Base-by-base conservation (phyloP, 2,329 filamentous ascomycete species). In the Apiospora marii region DNA sequence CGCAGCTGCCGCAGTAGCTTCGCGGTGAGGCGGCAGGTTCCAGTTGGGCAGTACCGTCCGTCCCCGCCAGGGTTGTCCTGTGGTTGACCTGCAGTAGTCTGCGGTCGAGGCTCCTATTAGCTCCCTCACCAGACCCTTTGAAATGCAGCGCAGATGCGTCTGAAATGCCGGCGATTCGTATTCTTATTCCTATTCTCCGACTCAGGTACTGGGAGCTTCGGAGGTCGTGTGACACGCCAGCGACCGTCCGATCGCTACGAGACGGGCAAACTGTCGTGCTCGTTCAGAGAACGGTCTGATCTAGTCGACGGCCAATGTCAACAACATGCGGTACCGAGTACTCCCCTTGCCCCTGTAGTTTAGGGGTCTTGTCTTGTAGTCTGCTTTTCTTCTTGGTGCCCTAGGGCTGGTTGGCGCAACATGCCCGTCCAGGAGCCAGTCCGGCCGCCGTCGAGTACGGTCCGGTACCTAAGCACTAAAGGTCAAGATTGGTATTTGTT, bases 141-240 rank as follows among this genome's bases (percentile, higher is more conserved):
- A 64, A 37, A n/a, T 37, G 53, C 53, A 37, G 19, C 12, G 58
- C 34, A n/a, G 19, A 37, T 41, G 58, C 58, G n/a, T 41, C 58
- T 64, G n/a, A 64, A 41, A 37, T 41, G 53, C 10, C 12, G n/a
- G 6, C 58, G n/a, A n/a, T 37, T 64, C 58, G 58, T 64, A 64
- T 64, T 64, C 58, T 64, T 64, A 64, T 64, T 41, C 30, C 34
- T 64, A 64, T 64, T 64, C 34, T 64, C 58, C 58, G 58, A 64
- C 58, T 64, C 58, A 41, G 58, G 58, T 64, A 64, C 58, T 64
- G 14, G 19, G 10, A n/a, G 19, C 34, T 64, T 64, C 13, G 19
- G 10, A n/a, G 19, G 58, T 64, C 58, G 58, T 64, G 58, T 64
- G 58, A 64, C 58, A 41, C 34, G 58, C 34, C 58, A 61, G 58